Base-by-base conservation (phyloP, 768 basidiomycete genomes). In the Boletus fagicola region DNA sequence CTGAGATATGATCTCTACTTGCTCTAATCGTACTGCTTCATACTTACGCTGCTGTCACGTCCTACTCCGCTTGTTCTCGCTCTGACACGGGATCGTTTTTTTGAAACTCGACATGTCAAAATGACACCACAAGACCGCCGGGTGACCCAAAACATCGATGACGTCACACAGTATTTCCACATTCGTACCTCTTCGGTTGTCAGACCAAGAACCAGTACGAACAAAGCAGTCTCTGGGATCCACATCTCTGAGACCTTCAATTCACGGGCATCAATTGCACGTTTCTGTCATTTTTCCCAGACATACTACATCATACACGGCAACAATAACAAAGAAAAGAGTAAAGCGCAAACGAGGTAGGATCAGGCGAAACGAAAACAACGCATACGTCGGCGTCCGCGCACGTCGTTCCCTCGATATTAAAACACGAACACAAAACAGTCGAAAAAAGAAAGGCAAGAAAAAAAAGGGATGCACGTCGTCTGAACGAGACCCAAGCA, bases 241-340 rank as follows among this genome's bases (percentile, higher is more conserved):
- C 20, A 5, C n/a, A 3, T 46, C 16, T 16, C 33, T 11, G 0
- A 0, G n/a, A n/a, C n/a, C 26, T 38, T 38, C 8, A 16, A 20
- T 24, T 49, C 30, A 31, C 7, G 42, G 24, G 30, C 30, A 28
- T 39, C 16, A 7, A 48, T 20, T 26, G 43, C 43, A 15, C 13
- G 24, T 24, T 5, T 9, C 22, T 24, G 22, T 45, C 16, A 16
- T 44, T 12, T 11, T 26, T n/a, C 9, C 15, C 8, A 55, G 4
- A 33, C 72, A 36, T 65, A 80, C 79, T 65, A 80, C 79, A 18
- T 72, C 75, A 13, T 77, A 69, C 65, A 70, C 70, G 8, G 26
- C 45, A 82, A 31, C 22, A 39, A 4, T 7, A 33, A 11, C 3
- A n/a, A 31, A 33, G 16, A 6, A 4, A 20, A 33, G 1, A 18